phyloP scores from a whole-genome alignment of 306 rosid genomes.

The Cicer chorassanicum region DNA sequence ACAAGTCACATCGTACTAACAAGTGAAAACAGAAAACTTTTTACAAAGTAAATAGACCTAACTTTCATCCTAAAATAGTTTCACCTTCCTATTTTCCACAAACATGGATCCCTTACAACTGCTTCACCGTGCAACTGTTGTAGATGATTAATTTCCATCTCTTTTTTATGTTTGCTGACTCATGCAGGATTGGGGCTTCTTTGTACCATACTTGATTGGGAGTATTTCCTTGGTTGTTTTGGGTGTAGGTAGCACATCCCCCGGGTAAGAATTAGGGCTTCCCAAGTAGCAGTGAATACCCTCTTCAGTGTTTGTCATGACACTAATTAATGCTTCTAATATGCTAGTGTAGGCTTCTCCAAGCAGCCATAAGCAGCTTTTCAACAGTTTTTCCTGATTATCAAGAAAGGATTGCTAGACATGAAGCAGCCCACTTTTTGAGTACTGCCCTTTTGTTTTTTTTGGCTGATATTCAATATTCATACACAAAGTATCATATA shows the following conservation, averaged over 20 bases:
- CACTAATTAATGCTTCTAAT: conserved; percentile 34
- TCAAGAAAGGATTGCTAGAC: conserved; percentile 87
- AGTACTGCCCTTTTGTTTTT: conserved; percentile 47
- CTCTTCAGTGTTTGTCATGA: conserved; percentile 38
- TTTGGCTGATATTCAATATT: background rate
- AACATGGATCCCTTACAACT: too few relatives aligned
- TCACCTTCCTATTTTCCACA: conserved; percentile 3
- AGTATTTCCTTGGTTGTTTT: conserved; percentile 86
- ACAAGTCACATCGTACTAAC: too few relatives aligned
- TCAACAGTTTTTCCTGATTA: conserved; percentile 91
- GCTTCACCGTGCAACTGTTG: too few relatives aligned
- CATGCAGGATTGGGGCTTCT: conserved; percentile 94
- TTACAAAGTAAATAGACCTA: too few relatives aligned
- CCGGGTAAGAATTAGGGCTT: conserved; percentile 66
- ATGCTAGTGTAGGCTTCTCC: conserved; percentile 81
- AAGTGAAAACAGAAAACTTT: too few relatives aligned
- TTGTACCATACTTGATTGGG: conserved; percentile 87
- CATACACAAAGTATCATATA: conserved; percentile 26
- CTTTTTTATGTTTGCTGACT: conserved; percentile 43
- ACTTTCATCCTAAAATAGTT: background rate
- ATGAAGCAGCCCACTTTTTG: conserved; percentile 95
- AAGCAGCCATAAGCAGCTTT: conserved; percentile 87
- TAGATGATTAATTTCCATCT: conserved; percentile 14
- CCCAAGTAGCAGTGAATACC: conserved; percentile 4
- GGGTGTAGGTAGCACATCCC: conserved; percentile 92